Percentiles rank a stretch among this genome's conserved stretches.
Conservation (phyloP, 768 basidiomycete species). For the Phallus indusiatus region DNA sequence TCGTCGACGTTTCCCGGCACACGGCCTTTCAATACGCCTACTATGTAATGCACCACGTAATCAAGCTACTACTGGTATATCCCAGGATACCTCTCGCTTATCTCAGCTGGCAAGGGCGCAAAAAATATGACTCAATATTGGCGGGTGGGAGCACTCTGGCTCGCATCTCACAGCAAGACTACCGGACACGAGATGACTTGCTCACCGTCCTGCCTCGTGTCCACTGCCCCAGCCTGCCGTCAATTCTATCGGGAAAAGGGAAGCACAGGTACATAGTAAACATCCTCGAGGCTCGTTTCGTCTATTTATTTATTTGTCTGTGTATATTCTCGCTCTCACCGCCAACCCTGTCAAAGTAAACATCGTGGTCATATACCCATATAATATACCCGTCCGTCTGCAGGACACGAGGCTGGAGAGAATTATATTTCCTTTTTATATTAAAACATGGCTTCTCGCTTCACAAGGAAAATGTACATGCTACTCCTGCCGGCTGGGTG, state of each 20-base stretch:
- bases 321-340: not conserved
- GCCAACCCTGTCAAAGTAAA: not conserved
- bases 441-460: not conserved
- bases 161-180: no score
- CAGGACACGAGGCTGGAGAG: not conserved
- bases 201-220: not conserved
- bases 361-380: not conserved
- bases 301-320: no score
- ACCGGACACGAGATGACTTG: not conserved
- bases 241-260: not conserved
- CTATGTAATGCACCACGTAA: no score
- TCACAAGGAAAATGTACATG: not conserved
- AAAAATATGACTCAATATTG: no score
- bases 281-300: not conserved
- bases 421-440: no score
- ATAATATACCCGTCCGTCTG: not conserved
- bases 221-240: not conserved
- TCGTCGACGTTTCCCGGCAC: not conserved
- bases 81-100: not conserved
- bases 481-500: not conserved
- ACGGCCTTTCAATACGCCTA: not conserved
- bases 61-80: no score
- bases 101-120: not conserved
- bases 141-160: no score
- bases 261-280: not conserved